Base-by-base conservation (phyloP, 176 grass and related monocot genomes). In the Saccharum spontaneum region DNA sequence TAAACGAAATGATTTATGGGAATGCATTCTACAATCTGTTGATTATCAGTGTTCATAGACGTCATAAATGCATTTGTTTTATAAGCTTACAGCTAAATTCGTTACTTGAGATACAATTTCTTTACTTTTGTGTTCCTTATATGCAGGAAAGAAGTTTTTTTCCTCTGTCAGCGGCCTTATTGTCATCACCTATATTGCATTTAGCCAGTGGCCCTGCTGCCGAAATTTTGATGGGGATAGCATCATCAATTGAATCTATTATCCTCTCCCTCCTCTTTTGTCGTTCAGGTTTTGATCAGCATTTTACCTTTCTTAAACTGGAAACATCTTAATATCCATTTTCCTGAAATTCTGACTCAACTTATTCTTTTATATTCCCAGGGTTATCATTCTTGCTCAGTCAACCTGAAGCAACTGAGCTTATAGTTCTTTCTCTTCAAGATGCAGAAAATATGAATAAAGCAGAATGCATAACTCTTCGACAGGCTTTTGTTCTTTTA, bases 61-160 rank as follows among this genome's bases (percentile, higher is more conserved):
- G 2, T 30, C 37, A 59, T 73, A 24, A 18, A n/a, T 82, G 57
- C 20, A 24, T 38, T 30, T 76, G 13, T 87, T 67, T 61, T 68
- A 60, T 63, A 88, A 39, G 36, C 3, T 43, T 30, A 30, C 3
- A 64, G 31, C 12, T 78, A 16, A 78, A 26, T 78, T 43, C 50
- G 50, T 69, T 7, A 37, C 52, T 73, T 62, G 16, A 61, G 77
- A 79, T 82, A 30, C 66, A 17, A 57, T 17, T 67, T 61, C 64
- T 78, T 82, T 78, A 72, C 22, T 36, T 86, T 7, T 48, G 33
- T 92, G 64, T 70, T 79, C 41, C 80, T 84, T 82, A 69, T 77
- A 73, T 80, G 88, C 78, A 98, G 96, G 96, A 98, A 88, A 87
- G 70, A 83, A 90, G 91, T 78, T 95, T 98, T 89, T 87, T 98